Evolutionary conservation across 176 grass and related monocot genomes (phyloP).

Genomic region (Ensete ventricosum): DNA sequence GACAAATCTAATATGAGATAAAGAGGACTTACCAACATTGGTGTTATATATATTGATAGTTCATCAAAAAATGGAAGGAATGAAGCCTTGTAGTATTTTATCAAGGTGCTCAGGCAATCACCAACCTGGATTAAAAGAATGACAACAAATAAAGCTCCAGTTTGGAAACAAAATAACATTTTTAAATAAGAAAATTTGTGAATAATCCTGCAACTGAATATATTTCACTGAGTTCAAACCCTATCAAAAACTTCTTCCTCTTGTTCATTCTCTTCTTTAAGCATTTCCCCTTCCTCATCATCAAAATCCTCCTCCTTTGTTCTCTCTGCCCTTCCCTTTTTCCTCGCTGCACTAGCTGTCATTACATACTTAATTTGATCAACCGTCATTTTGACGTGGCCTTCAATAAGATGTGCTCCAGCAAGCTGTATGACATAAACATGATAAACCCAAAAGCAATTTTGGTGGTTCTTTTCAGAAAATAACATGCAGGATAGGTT

Average conservation of each 20-base stretch:
- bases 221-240: slow-evolving; percentile 19
- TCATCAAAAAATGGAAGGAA: slow-evolving; percentile 97
- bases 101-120: slow-evolving; percentile 91
- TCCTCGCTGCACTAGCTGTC: slow-evolving; percentile 85
- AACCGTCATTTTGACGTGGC: slow-evolving; percentile 66
- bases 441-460: too few relatives aligned
- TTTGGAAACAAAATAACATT: background rate
- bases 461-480: too few relatives aligned
- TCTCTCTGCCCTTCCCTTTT: slow-evolving; percentile 73
- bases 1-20: background rate
- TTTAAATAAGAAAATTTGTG: background rate
- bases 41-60: slow-evolving; percentile 85
- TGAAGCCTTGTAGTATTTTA: slow-evolving; percentile 86
- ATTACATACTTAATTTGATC: slow-evolving; percentile 99
- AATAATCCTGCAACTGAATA: background rate
- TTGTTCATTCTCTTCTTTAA: slow-evolving; percentile 98
- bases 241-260: slow-evolving; percentile 99
- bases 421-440: slow-evolving; percentile 40
- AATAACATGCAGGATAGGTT: too few relatives aligned
- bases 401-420: slow-evolving; percentile 70
- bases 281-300: slow-evolving; percentile 91
- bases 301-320: slow-evolving; percentile 97
- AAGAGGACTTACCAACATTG: slow-evolving; percentile 77
- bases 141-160: slow-evolving; percentile 1
- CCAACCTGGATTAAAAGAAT: slow-evolving; percentile 46